Base-by-base conservation (phyloP, 2,329 filamentous ascomycete species). In the Hypoxylon rubiginosum region DNA sequence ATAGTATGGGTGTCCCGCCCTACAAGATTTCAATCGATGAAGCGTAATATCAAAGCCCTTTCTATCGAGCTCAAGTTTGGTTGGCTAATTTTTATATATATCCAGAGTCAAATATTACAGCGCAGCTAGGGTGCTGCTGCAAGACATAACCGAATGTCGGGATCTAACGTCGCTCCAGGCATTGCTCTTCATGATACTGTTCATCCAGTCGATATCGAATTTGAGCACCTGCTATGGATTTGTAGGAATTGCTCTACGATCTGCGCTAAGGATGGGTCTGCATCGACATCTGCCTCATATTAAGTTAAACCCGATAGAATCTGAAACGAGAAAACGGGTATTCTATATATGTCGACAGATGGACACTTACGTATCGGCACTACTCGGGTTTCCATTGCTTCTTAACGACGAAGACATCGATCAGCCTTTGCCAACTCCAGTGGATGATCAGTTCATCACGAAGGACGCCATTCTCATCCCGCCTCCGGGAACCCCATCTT, bases 181-280 rank as follows among this genome's bases (percentile, higher is more conserved):
- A 1, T 84, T 96, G 6, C 81, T 94, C 19, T 94, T 93, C 76
- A 92, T 94, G 85, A 91, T 94, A 52, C 81, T 95, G 2, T 96
- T 94, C 74, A 83, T 95, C 0, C 92, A 96, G 74, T 89, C 91
- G 2, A 92, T 92, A 1, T 91, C 92, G 9, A 92, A 93, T 74
- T 81, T 95, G 30, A 92, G 90, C 74, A 91, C 89, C 9, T 95
- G 92, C 75, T 95, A 95, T 77, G 88, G 91, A 0, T 94, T 93
- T 71, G 86, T 95, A 51, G 92, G 92, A 6, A 91, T 95, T 72
- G 92, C 91, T 1, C 82, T 94, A 52, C 87, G 92, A 54, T 91
- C 91, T 6, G 89, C 91, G n/a, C 79, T 95, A 34, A 88, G 92
- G 28, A 90, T 95, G 80, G 92, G 92, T 7, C 82, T 95, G 26